These are phyloP conservation scores for Kwoniella botswanensis DNA, from an alignment of 768 basidiomycete genomes.

Conservation along the genomic window DNA sequence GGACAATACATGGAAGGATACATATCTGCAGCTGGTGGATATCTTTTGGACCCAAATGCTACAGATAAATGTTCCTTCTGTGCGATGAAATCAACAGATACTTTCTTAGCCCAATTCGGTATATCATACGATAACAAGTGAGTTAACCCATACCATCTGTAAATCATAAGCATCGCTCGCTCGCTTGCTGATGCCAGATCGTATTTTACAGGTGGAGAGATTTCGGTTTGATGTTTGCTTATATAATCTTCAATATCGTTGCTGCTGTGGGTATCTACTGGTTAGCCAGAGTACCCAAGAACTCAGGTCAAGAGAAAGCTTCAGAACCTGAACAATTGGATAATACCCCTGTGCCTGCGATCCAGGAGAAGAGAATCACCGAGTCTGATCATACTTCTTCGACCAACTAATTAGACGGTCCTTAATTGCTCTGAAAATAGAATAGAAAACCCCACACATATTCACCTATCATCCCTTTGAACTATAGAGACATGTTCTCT, in stretches of 20 bases:
- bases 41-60: constrained; percentile 71
- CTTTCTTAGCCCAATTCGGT: constrained; percentile 67
- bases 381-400: background rate
- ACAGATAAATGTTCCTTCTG: constrained; percentile 74
- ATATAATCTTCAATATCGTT: constrained; percentile 46
- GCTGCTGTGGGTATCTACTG: constrained; percentile 40
- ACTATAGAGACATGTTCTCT: too few species aligned
- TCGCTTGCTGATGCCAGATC: background rate
- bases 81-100: constrained; percentile 66
- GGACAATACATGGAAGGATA: constrained; percentile 71
- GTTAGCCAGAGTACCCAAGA: constrained; percentile 39
- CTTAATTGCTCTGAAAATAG: background rate
- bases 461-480: too few species aligned
- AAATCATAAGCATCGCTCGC: background rate
- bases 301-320: constrained; percentile 25
- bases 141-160: background rate
- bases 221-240: constrained; percentile 64
- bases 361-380: background rate
- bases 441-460: background rate
- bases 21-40: constrained; percentile 69
- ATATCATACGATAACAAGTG: constrained; percentile 65
- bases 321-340: constrained; percentile 6
- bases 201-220: constrained; percentile 62
- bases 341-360: background rate
- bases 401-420: background rate